phyloP scores from a whole-genome alignment of 139 green algal species.

The Picochlorum sp. region DNA sequence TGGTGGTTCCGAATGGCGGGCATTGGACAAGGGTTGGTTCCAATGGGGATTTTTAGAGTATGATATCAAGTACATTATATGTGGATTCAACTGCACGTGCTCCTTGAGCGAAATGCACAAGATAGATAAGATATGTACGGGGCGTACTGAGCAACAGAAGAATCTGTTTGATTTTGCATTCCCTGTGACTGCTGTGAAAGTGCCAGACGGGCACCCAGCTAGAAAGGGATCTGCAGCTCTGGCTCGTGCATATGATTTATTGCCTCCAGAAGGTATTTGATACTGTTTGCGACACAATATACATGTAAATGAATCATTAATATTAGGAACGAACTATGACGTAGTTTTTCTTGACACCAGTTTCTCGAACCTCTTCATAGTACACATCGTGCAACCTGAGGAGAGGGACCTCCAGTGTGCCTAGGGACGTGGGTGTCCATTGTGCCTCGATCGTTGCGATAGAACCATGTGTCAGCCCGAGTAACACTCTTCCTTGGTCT shows the following conservation, averaged over 20 bases:
- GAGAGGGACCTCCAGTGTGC: slow-evolving; percentile 33
- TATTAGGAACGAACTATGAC: neutral
- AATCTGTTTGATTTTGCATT: neutral
- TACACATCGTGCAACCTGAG: slow-evolving; percentile 26
- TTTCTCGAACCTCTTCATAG: slow-evolving; percentile 18
- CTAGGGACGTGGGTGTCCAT: slow-evolving; percentile 31
- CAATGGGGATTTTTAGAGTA: neutral
- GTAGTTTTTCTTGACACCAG: neutral
- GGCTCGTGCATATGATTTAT: neutral
- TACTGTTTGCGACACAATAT: neutral
- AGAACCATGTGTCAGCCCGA: slow-evolving; percentile 15
- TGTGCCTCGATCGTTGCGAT: slow-evolving; percentile 39
- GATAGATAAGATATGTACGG: neutral
- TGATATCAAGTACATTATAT: neutral
- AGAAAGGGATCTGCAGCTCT: neutral
- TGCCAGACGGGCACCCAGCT: neutral
- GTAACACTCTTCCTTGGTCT: slow-evolving; percentile 11
- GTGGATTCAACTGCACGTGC: neutral
- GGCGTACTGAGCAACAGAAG: neutral
- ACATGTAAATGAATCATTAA: neutral
- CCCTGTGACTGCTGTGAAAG: neutral
- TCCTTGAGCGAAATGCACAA: neutral
- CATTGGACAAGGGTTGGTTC: neutral
- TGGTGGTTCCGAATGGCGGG: neutral
- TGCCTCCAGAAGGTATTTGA: too few relatives aligned